These are phyloP conservation scores for Ophiostoma populinum DNA, from an alignment of 2,329 filamentous ascomycete species.

Conservation along the genomic window DNA sequence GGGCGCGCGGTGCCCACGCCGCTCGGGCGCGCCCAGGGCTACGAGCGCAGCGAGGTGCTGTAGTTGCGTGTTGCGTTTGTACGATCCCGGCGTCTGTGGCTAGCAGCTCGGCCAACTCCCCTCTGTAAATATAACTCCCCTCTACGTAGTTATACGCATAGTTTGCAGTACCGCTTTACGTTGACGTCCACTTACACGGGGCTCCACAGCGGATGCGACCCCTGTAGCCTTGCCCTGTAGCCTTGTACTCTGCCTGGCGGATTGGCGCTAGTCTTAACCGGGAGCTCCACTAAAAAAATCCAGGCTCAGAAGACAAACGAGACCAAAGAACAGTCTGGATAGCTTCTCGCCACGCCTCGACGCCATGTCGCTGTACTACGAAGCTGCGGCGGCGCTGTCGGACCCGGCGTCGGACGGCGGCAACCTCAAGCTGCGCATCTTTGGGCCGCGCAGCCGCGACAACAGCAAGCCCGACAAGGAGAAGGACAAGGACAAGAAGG, in stretches of 20 bases:
- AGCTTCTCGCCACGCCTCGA: no score
- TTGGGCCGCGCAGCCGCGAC: slow-evolving; percentile 37
- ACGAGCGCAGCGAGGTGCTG: slow-evolving; percentile 68
- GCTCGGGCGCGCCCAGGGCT: slow-evolving; percentile 50
- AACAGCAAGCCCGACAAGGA: slow-evolving; percentile 1
- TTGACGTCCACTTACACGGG: not conserved
- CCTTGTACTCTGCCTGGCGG: no score
- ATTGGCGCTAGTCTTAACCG: no score
- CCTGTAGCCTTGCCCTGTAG: no score
- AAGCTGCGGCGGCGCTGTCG: slow-evolving; percentile 61
- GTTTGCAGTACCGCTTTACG: no score
- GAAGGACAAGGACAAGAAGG: not conserved
- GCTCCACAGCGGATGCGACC: slow-evolving; percentile 1
- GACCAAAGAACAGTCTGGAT: no score
- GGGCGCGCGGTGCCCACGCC: slow-evolving; percentile 47
- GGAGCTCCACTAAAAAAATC: no score
- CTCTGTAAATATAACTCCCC: no score
- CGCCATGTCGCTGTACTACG: slow-evolving; percentile 84
- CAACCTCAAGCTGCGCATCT: slow-evolving; percentile 75
- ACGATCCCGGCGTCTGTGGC: no score
- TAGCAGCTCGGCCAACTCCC: not conserved
- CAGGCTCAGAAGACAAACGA: no score
- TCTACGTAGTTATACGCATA: no score
- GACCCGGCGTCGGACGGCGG: slow-evolving; percentile 49
- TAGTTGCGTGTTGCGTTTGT: not conserved